A percentile compares a stretch with the other conserved stretches of the same genome.
phyloP scores from a whole-genome alignment of 805 yeast genomes.

The Wickerhamomyces silvicola region DNA sequence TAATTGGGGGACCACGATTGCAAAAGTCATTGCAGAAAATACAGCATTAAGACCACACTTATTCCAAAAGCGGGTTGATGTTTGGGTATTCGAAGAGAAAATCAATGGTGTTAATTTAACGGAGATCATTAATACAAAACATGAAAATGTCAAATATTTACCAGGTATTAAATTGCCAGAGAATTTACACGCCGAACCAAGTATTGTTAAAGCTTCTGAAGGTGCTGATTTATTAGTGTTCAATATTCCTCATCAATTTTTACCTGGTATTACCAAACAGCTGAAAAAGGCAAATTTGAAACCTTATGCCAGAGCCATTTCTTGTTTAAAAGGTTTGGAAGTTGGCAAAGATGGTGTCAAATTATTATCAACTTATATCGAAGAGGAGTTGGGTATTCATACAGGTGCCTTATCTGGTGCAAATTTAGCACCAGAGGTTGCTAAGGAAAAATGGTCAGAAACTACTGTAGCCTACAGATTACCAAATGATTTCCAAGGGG shows the following conservation, averaged over 20 bases:
- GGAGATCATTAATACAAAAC: conserved; percentile 81
- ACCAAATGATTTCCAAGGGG: conserved; percentile 53
- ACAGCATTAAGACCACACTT: conserved; percentile 62
- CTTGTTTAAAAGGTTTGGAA: conserved; percentile 88
- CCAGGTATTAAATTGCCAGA: conserved; percentile 83
- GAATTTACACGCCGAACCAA: conserved; percentile 87
- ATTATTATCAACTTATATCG: conserved; percentile 71
- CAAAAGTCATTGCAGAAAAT: conserved; percentile 91
- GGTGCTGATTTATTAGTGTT: conserved; percentile 85
- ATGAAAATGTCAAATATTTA: conserved; percentile 91
- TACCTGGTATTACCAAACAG: conserved; percentile 69
- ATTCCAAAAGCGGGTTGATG: conserved; percentile 69
- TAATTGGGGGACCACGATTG: conserved; percentile 97
- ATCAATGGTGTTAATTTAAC: conserved; percentile 69
- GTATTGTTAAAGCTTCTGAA: conserved; percentile 64
- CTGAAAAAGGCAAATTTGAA: conserved; percentile 64
- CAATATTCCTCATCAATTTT: conserved; percentile 96
- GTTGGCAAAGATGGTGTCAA: conserved; percentile 82
- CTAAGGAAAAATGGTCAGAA: conserved; percentile 93
- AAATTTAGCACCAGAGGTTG: conserved; percentile 95
- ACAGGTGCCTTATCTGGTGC: conserved; percentile 98
- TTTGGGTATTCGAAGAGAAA: conserved; percentile 96
- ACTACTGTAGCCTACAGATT: conserved; percentile 88
- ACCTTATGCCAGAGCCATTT: conserved; percentile 75
- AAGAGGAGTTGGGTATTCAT: conserved; percentile 73